phyloP scores from a whole-genome alignment of 176 grass and related monocot genomes.

The Eragrostis curvula region DNA sequence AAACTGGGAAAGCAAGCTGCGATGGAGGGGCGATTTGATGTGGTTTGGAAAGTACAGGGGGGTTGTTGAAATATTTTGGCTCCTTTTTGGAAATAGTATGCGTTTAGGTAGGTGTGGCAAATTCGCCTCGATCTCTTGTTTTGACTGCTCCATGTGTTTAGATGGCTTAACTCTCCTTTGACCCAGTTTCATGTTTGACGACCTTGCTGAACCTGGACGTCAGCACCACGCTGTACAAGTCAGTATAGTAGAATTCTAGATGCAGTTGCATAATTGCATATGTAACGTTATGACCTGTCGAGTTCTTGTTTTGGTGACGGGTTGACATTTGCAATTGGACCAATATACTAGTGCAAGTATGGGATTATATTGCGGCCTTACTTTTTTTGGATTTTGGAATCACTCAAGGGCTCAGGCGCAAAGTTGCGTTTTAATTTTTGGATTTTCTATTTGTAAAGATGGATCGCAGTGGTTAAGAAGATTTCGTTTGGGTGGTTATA shows the following conservation, averaged over 20 bases:
- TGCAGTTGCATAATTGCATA: neutral
- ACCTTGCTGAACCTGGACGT: neutral
- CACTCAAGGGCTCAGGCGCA: neutral
- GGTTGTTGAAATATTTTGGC: accelerated
- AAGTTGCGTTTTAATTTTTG: neutral
- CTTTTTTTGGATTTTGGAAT: neutral
- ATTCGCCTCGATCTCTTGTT: conserved; percentile 20
- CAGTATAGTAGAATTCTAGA: neutral
- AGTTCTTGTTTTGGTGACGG: neutral
- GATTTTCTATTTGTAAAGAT: neutral
- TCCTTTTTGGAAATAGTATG: neutral
- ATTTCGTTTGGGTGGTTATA: neutral
- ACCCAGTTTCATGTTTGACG: neutral
- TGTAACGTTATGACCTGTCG: neutral
- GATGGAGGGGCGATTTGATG: neutral
- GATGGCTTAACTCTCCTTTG: neutral
- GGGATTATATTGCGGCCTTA: neutral
- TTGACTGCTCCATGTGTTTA: neutral
- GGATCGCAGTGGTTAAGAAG: neutral
- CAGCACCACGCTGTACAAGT: neutral
- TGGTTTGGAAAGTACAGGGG: neutral
- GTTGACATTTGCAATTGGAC: neutral
- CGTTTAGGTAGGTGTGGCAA: neutral
- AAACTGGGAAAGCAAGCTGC: conserved; percentile 11
- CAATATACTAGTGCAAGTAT: too few relatives aligned